phyloP scores from a whole-genome alignment of 2,329 filamentous ascomycete genomes.

The Phyllachora maydis region DNA sequence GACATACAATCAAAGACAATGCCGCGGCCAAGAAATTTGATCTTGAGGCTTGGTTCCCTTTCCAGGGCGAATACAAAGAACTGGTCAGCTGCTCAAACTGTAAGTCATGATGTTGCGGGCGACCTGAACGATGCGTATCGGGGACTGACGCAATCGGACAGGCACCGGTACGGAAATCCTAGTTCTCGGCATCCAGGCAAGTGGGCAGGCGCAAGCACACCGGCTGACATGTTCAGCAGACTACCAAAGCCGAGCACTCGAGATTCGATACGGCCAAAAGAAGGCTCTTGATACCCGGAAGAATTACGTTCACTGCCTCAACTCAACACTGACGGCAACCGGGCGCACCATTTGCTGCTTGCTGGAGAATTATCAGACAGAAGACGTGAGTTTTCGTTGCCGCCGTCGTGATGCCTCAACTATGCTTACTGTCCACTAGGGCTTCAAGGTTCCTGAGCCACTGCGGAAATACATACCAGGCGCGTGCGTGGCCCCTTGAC shows the following conservation, averaged over 20 bases:
- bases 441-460: conserved; percentile 61
- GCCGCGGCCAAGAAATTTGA: conserved; percentile 80
- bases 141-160: too few relatives aligned
- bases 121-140: too few relatives aligned
- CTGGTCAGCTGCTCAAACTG: conserved; percentile 96
- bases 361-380: conserved; percentile 90
- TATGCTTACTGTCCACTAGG: conserved; percentile 19
- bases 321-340: conserved; percentile 71
- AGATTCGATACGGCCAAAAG: conserved; percentile 82
- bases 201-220: too few relatives aligned
- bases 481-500: too few relatives aligned
- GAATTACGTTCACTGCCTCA: conserved; percentile 76
- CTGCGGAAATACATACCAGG: conserved; percentile 68
- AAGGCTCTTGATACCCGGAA: conserved; percentile 42
- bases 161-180: too few relatives aligned
- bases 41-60: conserved; percentile 90
- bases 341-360: conserved; percentile 86
- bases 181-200: too few relatives aligned
- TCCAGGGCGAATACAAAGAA: conserved; percentile 93
- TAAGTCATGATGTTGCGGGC: too few relatives aligned
- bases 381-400: conserved; percentile 36
- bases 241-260: conserved; percentile 84
- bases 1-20: too few relatives aligned
- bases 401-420: neutral
- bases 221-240: too few relatives aligned